phyloP scores from a whole-genome alignment of 2,329 filamentous ascomycete genomes.

The Byssoonygena ceratinophila region DNA sequence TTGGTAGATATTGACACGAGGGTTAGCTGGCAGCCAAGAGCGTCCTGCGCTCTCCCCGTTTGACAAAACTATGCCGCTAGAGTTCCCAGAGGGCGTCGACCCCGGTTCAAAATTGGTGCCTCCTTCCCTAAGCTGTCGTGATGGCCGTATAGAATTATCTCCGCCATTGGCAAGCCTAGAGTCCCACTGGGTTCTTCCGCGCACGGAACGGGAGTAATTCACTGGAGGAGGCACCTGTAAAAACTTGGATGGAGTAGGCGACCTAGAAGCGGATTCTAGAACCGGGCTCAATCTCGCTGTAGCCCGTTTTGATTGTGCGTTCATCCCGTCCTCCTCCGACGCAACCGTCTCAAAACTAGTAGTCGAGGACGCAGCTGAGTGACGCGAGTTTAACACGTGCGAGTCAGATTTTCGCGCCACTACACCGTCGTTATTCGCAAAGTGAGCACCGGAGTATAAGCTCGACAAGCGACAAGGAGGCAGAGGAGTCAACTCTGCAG shows the following conservation, averaged over 20 bases:
- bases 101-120: neutral
- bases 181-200: neutral
- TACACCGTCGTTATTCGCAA: neutral
- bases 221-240: neutral
- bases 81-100: neutral
- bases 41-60: neutral
- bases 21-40: neutral
- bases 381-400: neutral
- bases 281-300: conserved; percentile 3
- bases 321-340: conserved; percentile 5
- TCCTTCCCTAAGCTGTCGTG: neutral
- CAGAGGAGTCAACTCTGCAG: neutral
- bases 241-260: neutral
- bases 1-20: neutral
- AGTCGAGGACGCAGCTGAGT: conserved; percentile 5
- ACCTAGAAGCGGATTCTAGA: conserved; percentile 1
- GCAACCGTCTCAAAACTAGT: conserved; percentile 9
- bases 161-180: neutral
- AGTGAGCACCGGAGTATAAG: conserved; percentile 1
- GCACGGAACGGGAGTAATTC: conserved; percentile 3
- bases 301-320: neutral
- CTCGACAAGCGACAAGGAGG: neutral
- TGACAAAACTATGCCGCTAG: neutral
- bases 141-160: neutral
- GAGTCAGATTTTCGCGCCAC: neutral